phyloP scores from a whole-genome alignment of 2,329 filamentous ascomycete species.

The Talaromyces piceae region DNA sequence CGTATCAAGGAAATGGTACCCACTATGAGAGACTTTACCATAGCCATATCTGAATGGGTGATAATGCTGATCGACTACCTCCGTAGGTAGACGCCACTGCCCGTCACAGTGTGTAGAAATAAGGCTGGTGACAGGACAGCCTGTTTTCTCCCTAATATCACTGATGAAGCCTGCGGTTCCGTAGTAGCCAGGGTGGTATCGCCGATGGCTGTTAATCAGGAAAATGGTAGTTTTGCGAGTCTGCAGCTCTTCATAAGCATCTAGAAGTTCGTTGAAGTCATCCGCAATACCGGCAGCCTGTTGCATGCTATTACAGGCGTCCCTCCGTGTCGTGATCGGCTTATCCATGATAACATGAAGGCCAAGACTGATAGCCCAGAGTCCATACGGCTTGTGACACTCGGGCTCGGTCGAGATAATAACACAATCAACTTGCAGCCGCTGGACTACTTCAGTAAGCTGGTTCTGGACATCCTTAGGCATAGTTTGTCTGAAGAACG shows the following conservation, averaged over 20 bases:
- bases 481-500: not conserved
- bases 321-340: not conserved
- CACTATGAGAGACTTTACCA: conserved; percentile 3
- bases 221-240: not conserved
- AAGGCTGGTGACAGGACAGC: conserved; percentile 1
- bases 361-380: not conserved
- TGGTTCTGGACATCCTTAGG: not conserved
- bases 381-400: not conserved
- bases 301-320: not conserved
- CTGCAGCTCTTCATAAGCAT: not conserved
- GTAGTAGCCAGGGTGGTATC: not conserved
- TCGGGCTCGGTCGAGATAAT: not conserved
- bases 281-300: not conserved
- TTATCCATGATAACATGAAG: not conserved
- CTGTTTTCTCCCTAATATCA: not conserved
- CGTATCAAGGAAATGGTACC: not conserved
- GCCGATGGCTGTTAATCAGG: not conserved
- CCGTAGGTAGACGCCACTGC: not conserved
- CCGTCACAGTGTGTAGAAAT: not conserved
- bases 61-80: not conserved
- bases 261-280: not conserved
- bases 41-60: not conserved
- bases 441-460: not conserved
- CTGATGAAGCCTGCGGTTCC: not conserved
- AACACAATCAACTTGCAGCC: not conserved